A percentile compares a stretch with the other conserved stretches of the same genome.
These are phyloP conservation scores for Ziziphus jujuba DNA, from an alignment of 306 rosid species.

Conservation along the genomic window DNA sequence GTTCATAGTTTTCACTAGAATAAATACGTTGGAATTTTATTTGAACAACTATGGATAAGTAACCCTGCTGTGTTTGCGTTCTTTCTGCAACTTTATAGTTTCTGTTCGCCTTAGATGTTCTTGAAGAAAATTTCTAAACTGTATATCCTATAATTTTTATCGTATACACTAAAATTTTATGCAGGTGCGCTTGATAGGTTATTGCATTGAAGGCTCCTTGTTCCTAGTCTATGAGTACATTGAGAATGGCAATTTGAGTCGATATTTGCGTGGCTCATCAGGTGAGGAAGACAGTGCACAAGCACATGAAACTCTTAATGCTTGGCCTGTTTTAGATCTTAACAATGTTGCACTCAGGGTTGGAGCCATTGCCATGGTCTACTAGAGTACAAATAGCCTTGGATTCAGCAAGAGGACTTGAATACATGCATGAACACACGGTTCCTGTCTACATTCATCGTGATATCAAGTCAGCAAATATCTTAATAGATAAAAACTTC, in stretches of 20 bases:
- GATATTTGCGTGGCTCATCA: slow-evolving; percentile 60
- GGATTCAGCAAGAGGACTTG: slow-evolving; percentile 76
- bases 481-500: slow-evolving; percentile 68
- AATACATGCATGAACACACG: slow-evolving; percentile 82
- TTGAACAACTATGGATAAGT: too few relatives aligned
- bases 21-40: too few relatives aligned
- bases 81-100: not conserved
- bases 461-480: slow-evolving; percentile 74
- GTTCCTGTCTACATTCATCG: slow-evolving; percentile 79
- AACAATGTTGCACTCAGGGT: slow-evolving; percentile 29
- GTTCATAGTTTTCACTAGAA: too few relatives aligned
- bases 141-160: not conserved
- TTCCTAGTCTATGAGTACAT: slow-evolving; percentile 75
- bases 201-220: slow-evolving; percentile 66
- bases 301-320: not conserved
- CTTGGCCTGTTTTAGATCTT: slow-evolving; percentile 8
- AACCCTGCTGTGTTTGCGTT: not conserved
- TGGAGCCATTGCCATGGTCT: slow-evolving; percentile 68
- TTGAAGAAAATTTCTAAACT: too few relatives aligned
- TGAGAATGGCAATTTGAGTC: slow-evolving; percentile 66
- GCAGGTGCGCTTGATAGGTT: slow-evolving; percentile 78
- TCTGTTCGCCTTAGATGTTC: not conserved
- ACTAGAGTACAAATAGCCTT: slow-evolving; percentile 72
- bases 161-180: not conserved
- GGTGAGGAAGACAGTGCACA: slow-evolving; percentile 28